Base-by-base conservation (phyloP, 495 filamentous ascomycete species). In the Neurospora tetraspora region DNA sequence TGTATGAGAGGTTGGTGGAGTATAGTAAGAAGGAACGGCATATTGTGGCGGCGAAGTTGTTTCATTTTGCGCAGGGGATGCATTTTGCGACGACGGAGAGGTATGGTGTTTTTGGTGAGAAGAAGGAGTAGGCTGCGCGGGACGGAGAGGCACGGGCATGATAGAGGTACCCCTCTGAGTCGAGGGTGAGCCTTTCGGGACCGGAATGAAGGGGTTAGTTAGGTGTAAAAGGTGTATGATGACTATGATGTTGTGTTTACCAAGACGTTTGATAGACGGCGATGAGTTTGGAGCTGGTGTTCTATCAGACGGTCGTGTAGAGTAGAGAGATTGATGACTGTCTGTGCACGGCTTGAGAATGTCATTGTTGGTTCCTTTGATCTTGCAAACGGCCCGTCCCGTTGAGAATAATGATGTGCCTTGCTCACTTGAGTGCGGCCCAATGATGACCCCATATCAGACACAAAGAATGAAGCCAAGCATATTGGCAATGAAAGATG, bases 1-100 rank as follows among this genome's bases (percentile, higher is more conserved):
- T 89, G 23, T 88, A 86, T 75, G 80, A 85, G 18, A 75, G 82
- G 71, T 72, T 89, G 72, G 77, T 83, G 65, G 80, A 83, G 77
- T 86, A 83, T 71, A 78, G 78, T n/a, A 77, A 79, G 76, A 31
- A 68, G 71, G 80, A 83, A 47, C 72, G 82, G 38, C 78, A 71
- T 23, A 53, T 84, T 1, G 79, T 84, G 18, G 77, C 83, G 18
- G 83, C 83, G 0, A 84, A 84, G 77, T 68, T 84, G 71, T 84
- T 83, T 69, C 83, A 84, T 74, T 84, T 84, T 68, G 82, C 83
- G 23, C 79, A 79, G 1, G 83, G 83, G 11, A 84, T 84, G 79
- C 71, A 81, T 5, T 83, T 84, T 76, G 79, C 80, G 39, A 75
- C 73, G 77, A 82, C 76, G 16, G 74, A 82, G 73, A 78, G 77